Base-by-base conservation (phyloP, 2,329 filamentous ascomycete genomes). In the Ophiostoma tasmaniense region DNA sequence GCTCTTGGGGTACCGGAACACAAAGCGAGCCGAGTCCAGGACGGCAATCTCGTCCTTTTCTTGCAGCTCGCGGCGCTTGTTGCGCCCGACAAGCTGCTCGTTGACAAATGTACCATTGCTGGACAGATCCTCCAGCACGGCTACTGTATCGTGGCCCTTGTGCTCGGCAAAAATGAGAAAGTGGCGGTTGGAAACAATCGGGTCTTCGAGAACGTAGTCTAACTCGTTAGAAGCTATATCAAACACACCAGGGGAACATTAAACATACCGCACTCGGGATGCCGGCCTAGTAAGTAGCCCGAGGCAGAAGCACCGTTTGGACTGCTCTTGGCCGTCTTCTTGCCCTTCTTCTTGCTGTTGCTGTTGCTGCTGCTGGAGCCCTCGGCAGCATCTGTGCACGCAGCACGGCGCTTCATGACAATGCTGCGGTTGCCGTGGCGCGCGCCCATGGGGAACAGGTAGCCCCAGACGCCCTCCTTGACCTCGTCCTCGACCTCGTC, bases 101-200 rank as follows among this genome's bases (percentile, higher is more conserved):
- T 98, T 98, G 74, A 99, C 90, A 76, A 93, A 99, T 0, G 96
- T 99, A 66, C 95, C 95, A 76, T 99, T 99, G 76, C 89, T 95
- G 7, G 95, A 99, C 25, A 98, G 81, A 77, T 99, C 95, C 77
- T 99, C 93, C 5, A 99, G 79, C 14, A 98, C 85, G 10, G 92
- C 94, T 59, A 87, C 84, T 73, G 82, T 76, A 52, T 80, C 78
- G 28, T 78, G 75, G 45, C 75, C 74, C 71, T 79, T 78, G 70
- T 81, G 76, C 69, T 77, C 75, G 4, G 75, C 73, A 68, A 78
- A 79, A 66, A 81, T 73, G 45, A 77, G 71, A 74, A 89, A 92
- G 78, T 93, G 91, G 3, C 93, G 86, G 76, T 98, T 98, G 22
- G 93, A 97, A 61, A 97, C 89, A 4, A 91, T 91, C 1, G 88